Evolutionary conservation across 805 yeast genomes (phyloP).

Genomic region (Clavispora asparagi): DNA sequence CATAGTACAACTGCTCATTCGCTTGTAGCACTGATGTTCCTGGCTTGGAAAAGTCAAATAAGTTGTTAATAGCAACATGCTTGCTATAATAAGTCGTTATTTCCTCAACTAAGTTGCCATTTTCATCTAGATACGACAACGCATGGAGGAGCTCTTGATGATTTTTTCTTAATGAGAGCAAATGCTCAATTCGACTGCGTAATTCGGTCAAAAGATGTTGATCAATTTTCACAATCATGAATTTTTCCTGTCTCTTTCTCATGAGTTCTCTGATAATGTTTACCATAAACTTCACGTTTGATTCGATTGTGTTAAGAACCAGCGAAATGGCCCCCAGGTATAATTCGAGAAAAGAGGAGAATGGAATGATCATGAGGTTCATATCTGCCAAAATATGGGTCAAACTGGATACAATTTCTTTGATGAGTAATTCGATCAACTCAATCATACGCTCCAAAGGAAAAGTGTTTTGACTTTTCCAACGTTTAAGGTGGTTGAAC

Average conservation of each 20-base stretch:
- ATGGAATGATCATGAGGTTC: conserved; percentile 42
- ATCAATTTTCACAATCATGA: conserved; percentile 58
- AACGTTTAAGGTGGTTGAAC: conserved; percentile 59
- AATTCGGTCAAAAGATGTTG: conserved; percentile 31
- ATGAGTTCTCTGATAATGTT: conserved; percentile 67
- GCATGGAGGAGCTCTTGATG: conserved; percentile 49
- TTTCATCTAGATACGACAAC: conserved; percentile 14
- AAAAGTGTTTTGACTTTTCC: conserved; percentile 48
- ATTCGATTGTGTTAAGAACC: conserved; percentile 52
- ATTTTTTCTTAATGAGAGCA: conserved; percentile 43
- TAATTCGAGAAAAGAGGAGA: conserved; percentile 30
- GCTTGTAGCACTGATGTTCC: conserved; percentile 26
- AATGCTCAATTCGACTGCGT: conserved; percentile 38
- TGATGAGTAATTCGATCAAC: conserved; percentile 60
- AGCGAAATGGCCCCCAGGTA: conserved; percentile 18
- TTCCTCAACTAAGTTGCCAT: conserved; percentile 12
- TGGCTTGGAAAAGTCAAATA: conserved; percentile 29
- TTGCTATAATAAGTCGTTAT: conserved; percentile 26
- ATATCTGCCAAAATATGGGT: conserved; percentile 29
- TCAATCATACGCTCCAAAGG: conserved; percentile 61
- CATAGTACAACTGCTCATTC: conserved; percentile 23
- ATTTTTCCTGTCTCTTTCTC: conserved; percentile 67
- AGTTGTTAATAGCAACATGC: conserved; percentile 21
- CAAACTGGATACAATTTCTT: conserved; percentile 48
- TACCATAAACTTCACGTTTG: conserved; percentile 56